Evolutionary conservation across 768 basidiomycete genomes (phyloP), one percentile per base, ranked within the genome.

Genomic region (Tylopilus balloui): DNA sequence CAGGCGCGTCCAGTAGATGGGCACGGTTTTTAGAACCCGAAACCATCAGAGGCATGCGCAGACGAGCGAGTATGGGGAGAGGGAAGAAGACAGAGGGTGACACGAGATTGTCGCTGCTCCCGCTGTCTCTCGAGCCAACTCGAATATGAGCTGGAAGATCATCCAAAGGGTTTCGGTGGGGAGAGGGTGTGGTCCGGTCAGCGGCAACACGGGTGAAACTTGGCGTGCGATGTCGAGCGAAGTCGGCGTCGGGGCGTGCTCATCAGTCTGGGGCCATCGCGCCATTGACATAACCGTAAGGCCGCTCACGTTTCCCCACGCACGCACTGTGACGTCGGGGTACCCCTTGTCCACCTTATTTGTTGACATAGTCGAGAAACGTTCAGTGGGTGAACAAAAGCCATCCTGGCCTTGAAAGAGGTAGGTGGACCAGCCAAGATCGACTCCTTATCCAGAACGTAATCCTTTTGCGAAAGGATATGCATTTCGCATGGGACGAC

Each of bases 11-110:
- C 52, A 54, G 29, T 48, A 55, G 8, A 49, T 5, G 14, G 46
- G 42, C 13, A 35, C 24, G 12, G 23, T 15, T n/a, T 6, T 45
- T 21, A 54, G 7, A 13, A 54, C 54, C 24, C 14, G 43, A 23
- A 36, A 49, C 54, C 46, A 55, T 20, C 52, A 15, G 29, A 27
- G 34, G 25, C 52, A 54, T 7, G 49, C 47, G 19, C 38, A 48
- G 4, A 52, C 47, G 39, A 32, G 47, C 8, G 42, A n/a, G 37
- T 48, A 54, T 23, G 54, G 54, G 35, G 54, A 55, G 34, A 54
- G 43, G 5, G 27, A 54, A 29, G 54, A 39, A 0, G 47, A 41
- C 6, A 49, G 24, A 1, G 52, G 45, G 14, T 55, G 21, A 32
- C 3, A 13, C 28, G 2, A 19, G 25, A 2, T 24, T 14, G 12